Conservation (phyloP, 257 asterid species). For the Jacaranda mimosifolia region DNA sequence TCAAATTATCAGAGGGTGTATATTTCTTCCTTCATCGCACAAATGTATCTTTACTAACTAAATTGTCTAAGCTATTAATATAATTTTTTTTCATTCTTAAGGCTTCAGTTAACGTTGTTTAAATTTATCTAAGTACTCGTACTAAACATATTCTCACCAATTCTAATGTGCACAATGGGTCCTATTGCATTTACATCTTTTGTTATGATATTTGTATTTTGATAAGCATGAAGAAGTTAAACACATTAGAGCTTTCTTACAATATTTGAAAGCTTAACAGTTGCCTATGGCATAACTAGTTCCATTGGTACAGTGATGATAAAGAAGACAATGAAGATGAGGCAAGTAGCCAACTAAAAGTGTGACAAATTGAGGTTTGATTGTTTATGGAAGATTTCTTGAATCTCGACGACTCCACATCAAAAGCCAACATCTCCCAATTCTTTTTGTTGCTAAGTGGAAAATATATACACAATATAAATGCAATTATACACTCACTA, state of each 20-base stretch:
- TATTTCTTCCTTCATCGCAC: conserved; percentile 25
- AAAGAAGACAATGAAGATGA: conserved; percentile 74
- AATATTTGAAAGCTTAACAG: too few species aligned
- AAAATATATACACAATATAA: conserved; percentile 28
- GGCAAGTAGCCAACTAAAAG: conserved; percentile 41
- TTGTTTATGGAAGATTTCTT: conserved; percentile 5
- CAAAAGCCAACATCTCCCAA: too few species aligned
- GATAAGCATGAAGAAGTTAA: neutral
- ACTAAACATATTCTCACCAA: neutral
- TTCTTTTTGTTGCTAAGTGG: too few species aligned
- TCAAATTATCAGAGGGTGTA: conserved; percentile 82
- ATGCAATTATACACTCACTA: neutral
- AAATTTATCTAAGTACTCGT: neutral
- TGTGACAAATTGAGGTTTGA: neutral
- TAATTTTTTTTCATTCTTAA: too few species aligned
- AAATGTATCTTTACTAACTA: neutral
- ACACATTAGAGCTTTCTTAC: too few species aligned
- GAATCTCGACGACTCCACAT: too few species aligned
- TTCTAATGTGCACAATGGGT: conserved; percentile 16
- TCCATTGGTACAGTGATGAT: conserved; percentile 69
- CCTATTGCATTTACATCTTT: neutral
- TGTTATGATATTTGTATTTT: neutral
- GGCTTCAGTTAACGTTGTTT: too few species aligned
- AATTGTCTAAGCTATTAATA: neutral
- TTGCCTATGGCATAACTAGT: conserved; percentile 23